Conservation (phyloP, 371 early-diverging fungal genomes). For the Rhizopus delemar region DNA sequence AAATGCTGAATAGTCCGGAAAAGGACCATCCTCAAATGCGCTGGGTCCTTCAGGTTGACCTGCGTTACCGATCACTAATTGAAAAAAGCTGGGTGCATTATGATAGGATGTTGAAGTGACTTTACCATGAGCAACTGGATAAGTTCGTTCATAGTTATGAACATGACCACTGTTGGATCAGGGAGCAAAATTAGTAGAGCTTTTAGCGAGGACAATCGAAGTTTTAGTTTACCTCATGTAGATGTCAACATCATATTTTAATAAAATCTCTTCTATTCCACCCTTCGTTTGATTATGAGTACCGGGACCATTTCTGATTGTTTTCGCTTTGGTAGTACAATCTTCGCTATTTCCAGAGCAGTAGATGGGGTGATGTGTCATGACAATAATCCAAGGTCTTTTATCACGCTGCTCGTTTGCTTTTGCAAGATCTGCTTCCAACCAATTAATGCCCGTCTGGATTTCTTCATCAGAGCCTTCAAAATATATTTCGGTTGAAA, state of each 20-base stretch:
- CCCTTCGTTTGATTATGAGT: slow-evolving; percentile 21
- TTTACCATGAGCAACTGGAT: slow-evolving; percentile 35
- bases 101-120: slow-evolving; percentile 29
- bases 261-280: slow-evolving; percentile 31
- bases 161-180: slow-evolving; percentile 29
- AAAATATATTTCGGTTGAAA: slow-evolving; percentile 47
- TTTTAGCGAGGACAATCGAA: background rate
- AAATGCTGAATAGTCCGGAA: slow-evolving; percentile 38
- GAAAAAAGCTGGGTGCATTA: slow-evolving; percentile 41
- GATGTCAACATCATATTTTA: slow-evolving; percentile 32
- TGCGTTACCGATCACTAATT: slow-evolving; percentile 41
- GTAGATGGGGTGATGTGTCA: slow-evolving; percentile 44
- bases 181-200: background rate
- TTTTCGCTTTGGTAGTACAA: slow-evolving; percentile 31
- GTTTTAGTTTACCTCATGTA: slow-evolving; percentile 25
- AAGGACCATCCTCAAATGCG: slow-evolving; percentile 29
- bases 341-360: slow-evolving; percentile 24
- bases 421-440: slow-evolving; percentile 35
- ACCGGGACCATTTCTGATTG: slow-evolving; percentile 29
- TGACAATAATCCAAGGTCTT: slow-evolving; percentile 47
- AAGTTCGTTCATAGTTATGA: slow-evolving; percentile 47
- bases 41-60: slow-evolving; percentile 39
- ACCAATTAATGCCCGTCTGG: slow-evolving; percentile 41
- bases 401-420: slow-evolving; percentile 38
- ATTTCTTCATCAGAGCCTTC: slow-evolving; percentile 33